phyloP scores from a whole-genome alignment of 148 eudicot genomes.

The Rhododendron ovatum region DNA sequence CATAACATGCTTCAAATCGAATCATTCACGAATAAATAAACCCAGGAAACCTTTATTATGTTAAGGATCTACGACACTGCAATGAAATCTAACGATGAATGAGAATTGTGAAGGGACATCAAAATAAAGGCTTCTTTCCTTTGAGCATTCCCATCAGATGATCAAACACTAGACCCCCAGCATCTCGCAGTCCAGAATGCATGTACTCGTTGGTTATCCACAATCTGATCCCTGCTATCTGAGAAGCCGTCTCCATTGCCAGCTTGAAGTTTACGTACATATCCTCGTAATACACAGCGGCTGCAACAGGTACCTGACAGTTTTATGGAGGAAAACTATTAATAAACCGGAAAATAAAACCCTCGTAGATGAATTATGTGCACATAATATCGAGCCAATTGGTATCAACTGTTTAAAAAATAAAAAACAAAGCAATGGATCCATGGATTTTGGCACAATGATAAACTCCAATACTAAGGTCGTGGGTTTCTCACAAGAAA shows the following conservation, averaged over 20 bases:
- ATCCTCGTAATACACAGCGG: constrained; percentile 89
- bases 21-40: background rate
- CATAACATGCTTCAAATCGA: background rate
- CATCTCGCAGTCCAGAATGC: constrained; percentile 92
- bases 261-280: constrained; percentile 90
- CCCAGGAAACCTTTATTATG: background rate
- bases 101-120: background rate
- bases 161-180: constrained; percentile 57
- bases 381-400: background rate
- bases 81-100: background rate
- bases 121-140: constrained; percentile 88
- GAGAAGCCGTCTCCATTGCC: constrained; percentile 65
- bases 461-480: background rate
- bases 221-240: constrained; percentile 67
- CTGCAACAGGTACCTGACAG: constrained; percentile 87
- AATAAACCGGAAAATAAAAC: background rate
- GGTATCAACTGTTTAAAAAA: background rate
- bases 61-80: no score
- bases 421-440: background rate
- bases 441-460: background rate
- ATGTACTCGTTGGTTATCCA: constrained; percentile 93
- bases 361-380: background rate
- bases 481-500: background rate
- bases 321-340: background rate
- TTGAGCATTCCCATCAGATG: constrained; percentile 71